Conservation (phyloP, 177 flowering plant species). For the Vitis hybrid region DNA sequence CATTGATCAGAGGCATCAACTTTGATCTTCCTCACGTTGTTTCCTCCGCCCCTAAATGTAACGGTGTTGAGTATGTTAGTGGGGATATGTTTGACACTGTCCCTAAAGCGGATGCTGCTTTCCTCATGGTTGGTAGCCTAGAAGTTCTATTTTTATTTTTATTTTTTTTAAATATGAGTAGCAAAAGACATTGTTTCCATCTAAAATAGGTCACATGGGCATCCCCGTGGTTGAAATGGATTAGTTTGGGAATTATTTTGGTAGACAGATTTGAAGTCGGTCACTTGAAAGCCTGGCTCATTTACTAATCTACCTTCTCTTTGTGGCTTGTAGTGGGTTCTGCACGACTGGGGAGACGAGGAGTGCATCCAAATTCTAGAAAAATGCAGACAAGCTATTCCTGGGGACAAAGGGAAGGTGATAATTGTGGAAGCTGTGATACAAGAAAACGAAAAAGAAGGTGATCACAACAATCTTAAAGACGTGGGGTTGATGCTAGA, state of each 20-base stretch:
- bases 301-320: too few species aligned
- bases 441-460: constrained; percentile 23
- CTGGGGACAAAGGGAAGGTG: constrained; percentile 50
- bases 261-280: too few species aligned
- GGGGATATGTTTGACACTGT: constrained; percentile 61
- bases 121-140: constrained; percentile 41
- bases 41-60: constrained; percentile 21
- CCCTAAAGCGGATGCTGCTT: constrained; percentile 58
- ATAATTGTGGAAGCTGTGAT: constrained; percentile 54
- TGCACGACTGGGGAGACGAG: constrained; percentile 71
- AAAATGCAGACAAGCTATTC: constrained; percentile 51
- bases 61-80: constrained; percentile 44
- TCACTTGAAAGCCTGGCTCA: too few species aligned
- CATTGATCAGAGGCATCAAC: constrained; percentile 60
- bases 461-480: constrained; percentile 18
- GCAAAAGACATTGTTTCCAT: too few species aligned
- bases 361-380: constrained; percentile 57
- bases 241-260: too few species aligned
- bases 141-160: not conserved
- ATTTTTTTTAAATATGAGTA: too few species aligned
- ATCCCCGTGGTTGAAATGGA: too few species aligned
- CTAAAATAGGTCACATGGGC: too few species aligned
- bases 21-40: constrained; percentile 78
- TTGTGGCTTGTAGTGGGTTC: constrained; percentile 35
- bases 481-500: constrained; percentile 50